Conservation (phyloP, 75 land plant genomes). For the Gnetum montanum region DNA sequence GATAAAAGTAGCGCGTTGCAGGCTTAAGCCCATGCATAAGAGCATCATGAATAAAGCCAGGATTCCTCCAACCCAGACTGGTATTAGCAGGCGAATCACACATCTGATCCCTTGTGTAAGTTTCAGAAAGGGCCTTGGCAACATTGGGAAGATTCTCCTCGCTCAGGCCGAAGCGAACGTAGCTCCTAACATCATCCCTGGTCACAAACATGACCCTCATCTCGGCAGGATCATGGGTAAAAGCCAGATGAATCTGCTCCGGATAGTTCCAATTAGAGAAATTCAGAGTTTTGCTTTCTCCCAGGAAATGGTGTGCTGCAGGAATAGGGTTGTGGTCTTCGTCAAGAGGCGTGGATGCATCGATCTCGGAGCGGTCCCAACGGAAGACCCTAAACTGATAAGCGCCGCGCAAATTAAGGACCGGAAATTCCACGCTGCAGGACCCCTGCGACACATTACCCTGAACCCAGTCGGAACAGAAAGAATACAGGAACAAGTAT, state of each 20-base stretch:
- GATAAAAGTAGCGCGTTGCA: constrained; percentile 59
- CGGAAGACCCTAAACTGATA: constrained; percentile 73
- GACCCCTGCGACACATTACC: constrained; percentile 39
- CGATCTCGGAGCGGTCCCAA: constrained; percentile 35
- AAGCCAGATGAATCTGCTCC: constrained; percentile 73
- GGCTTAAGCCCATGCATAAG: constrained; percentile 46
- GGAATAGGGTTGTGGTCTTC: constrained; percentile 75
- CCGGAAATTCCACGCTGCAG: constrained; percentile 35
- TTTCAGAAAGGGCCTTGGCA: constrained; percentile 23
- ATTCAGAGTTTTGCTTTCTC: constrained; percentile 26
- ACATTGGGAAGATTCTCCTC: constrained; percentile 6
- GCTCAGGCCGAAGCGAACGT: constrained; percentile 38
- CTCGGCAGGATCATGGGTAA: constrained; percentile 45
- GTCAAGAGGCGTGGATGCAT: constrained; percentile 22
- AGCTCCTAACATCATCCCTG: constrained; percentile 31
- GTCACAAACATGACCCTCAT: constrained; percentile 79
- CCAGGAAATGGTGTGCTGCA: constrained; percentile 39
- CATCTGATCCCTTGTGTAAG: constrained; percentile 61
- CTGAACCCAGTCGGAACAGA: constrained; percentile 23
- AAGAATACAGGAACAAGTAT: constrained; percentile 52
- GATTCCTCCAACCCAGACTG: constrained; percentile 74
- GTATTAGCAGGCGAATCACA: constrained; percentile 76
- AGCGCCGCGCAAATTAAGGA: constrained; percentile 55
- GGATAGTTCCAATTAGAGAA: constrained; percentile 45
- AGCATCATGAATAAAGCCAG: constrained; percentile 66